Conservation (phyloP, 2,329 filamentous ascomycete genomes). For the Xylariomycetidae sp. region DNA sequence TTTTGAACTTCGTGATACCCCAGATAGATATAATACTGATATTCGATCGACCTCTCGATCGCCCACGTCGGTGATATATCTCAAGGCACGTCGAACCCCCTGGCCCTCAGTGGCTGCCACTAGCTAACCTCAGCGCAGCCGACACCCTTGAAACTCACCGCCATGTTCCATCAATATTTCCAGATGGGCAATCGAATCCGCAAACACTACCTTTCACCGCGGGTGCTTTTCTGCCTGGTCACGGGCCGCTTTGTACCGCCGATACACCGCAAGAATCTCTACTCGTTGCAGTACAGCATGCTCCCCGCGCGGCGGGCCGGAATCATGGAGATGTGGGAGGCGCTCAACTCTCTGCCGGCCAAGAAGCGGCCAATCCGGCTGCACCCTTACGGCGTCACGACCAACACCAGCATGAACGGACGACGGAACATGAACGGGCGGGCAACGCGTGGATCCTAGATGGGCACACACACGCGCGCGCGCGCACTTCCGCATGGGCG, state of each 20-base stretch:
- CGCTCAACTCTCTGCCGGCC: slow-evolving; percentile 48
- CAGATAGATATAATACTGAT: slow-evolving; percentile 39
- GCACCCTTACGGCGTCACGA: slow-evolving; percentile 17
- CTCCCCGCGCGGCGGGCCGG: slow-evolving; percentile 74
- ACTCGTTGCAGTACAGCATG: slow-evolving; percentile 97
- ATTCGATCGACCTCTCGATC: slow-evolving; percentile 29
- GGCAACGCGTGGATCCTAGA: slow-evolving; percentile 9
- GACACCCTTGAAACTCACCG: slow-evolving; percentile 80
- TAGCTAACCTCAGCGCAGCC: slow-evolving; percentile 47
- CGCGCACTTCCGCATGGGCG: slow-evolving; percentile 4
- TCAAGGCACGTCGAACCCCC: slow-evolving; percentile 56
- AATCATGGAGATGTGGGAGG: slow-evolving; percentile 80
- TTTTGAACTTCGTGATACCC: slow-evolving; percentile 80
- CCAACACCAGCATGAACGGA: slow-evolving; percentile 13
- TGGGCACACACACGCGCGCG: neutral
- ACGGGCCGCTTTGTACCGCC: slow-evolving; percentile 92
- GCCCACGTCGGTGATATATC: slow-evolving; percentile 74
- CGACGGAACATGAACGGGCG: slow-evolving; percentile 22
- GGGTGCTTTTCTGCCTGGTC: slow-evolving; percentile 79
- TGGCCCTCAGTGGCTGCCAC: neutral
- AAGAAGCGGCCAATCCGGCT: slow-evolving; percentile 36
- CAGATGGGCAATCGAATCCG: slow-evolving; percentile 87
- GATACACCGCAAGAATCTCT: slow-evolving; percentile 89
- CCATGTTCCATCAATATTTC: slow-evolving; percentile 97
- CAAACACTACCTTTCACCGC: slow-evolving; percentile 89